phyloP scores from a whole-genome alignment of 768 basidiomycete genomes.

The Paxillus rubicundulus region DNA sequence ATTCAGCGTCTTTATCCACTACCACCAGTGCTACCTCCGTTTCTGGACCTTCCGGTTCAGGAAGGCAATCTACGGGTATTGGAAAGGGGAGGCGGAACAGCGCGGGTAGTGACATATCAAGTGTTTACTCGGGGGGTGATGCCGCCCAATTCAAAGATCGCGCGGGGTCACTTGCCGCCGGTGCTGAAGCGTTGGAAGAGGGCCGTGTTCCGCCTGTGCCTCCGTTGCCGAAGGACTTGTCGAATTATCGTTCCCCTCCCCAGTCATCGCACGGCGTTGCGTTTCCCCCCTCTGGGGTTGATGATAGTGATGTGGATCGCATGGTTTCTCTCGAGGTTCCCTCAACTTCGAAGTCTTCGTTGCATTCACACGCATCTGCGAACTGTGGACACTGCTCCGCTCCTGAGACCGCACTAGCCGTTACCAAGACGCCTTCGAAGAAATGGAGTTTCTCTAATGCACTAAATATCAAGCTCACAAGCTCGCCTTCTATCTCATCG shows the following conservation, averaged over 20 bases:
- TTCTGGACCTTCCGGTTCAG: constrained; percentile 57
- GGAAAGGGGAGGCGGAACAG: constrained; percentile 75
- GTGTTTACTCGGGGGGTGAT: constrained; percentile 64
- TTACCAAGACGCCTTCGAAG: constrained; percentile 83
- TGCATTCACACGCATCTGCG: constrained; percentile 35
- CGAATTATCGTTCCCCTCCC: constrained; percentile 71
- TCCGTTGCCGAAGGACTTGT: constrained; percentile 86
- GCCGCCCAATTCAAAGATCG: constrained; percentile 64
- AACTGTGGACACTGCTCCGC: constrained; percentile 37
- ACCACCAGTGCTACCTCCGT: constrained; percentile 77
- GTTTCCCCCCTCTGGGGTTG: constrained; percentile 46
- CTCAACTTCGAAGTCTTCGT: constrained; percentile 21
- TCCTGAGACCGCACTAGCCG: constrained; percentile 44
- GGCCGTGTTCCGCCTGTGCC: constrained; percentile 86
- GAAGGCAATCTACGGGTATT: constrained; percentile 61
- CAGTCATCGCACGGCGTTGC: constrained; percentile 52
- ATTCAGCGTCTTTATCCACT: constrained; percentile 80
- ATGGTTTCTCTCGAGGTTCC: constrained; percentile 54
- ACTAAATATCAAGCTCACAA: constrained; percentile 69
- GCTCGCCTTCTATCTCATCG: constrained; percentile 60
- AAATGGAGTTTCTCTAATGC: constrained; percentile 95
- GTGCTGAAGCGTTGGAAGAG: constrained; percentile 60
- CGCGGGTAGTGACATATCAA: constrained; percentile 82
- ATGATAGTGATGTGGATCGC: constrained; percentile 48
- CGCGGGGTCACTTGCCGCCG: constrained; percentile 55